Evolutionary conservation across 2,329 filamentous ascomycete species (phyloP).

Genomic region (Fusarium mangiferae): DNA sequence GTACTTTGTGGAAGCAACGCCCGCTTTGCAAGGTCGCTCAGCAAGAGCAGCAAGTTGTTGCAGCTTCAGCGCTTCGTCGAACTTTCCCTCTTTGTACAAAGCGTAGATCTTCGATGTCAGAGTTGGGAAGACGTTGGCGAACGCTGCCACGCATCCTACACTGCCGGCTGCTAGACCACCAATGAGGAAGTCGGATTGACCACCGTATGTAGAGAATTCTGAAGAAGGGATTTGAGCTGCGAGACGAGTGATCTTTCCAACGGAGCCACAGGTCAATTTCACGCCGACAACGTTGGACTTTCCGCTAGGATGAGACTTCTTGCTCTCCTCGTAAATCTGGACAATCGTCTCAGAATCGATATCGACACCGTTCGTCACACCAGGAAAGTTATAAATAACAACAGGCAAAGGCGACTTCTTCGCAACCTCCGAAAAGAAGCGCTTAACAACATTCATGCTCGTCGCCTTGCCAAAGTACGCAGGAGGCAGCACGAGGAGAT

Average conservation of each 20-base stretch:
- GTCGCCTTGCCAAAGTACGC: conserved; percentile 74
- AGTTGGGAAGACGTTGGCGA: conserved; percentile 70
- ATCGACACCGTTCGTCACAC: conserved; percentile 74
- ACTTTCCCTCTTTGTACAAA: conserved; percentile 67
- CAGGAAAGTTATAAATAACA: conserved; percentile 76
- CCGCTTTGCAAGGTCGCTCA: conserved; percentile 72
- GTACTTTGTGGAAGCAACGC: conserved; percentile 76
- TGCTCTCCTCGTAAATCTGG: conserved; percentile 39
- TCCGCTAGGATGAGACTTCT: conserved; percentile 29
- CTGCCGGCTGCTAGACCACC: conserved; percentile 68
- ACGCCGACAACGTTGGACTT: conserved; percentile 72
- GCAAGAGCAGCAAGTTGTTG: conserved; percentile 72
- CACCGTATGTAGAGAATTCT: conserved; percentile 75
- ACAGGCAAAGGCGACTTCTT: conserved; percentile 64
- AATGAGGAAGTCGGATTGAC: conserved; percentile 77
- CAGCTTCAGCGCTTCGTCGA: conserved; percentile 67
- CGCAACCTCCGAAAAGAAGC: conserved; percentile 69
- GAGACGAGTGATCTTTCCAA: conserved; percentile 76
- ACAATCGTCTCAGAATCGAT: conserved; percentile 71
- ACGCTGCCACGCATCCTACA: conserved; percentile 69
- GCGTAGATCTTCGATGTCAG: conserved; percentile 68
- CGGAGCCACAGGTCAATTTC: conserved; percentile 77
- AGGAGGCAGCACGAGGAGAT: conserved; percentile 68
- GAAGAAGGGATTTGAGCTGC: conserved; percentile 59
- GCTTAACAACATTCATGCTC: conserved; percentile 64